Evolutionary conservation across 2,329 filamentous ascomycete species (phyloP), one percentile per base, ranked within the genome.

Genomic region (Ilyonectria mors-panacis): DNA sequence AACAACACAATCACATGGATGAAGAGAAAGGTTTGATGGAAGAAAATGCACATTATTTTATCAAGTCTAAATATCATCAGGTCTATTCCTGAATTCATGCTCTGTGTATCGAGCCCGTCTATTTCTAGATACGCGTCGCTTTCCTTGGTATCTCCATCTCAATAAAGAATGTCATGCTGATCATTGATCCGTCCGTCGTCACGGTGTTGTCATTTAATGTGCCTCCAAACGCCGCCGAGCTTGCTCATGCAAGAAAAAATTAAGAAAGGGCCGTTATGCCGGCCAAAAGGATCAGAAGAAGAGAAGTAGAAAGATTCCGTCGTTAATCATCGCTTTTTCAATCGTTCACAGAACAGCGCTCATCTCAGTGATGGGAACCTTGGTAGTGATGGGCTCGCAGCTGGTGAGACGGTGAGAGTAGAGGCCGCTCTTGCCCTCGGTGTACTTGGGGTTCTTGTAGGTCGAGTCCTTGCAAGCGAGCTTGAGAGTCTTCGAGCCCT

Each of bases 381-480:
- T 67, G 54, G 74, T 63, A 6, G 69, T 73, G 28, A 72, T 65
- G 53, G 74, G 70, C 37, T 72, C 67, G 67, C 79, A 81, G 45
- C 67, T 77, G 61, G 77, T 61, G 19, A 61, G 65, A 45, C 76
- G 70, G 54, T 66, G 60, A 13, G 78, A 80, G 74, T 76, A 79
- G 48, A 70, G 28, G n/a, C 28, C 62, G 68, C 80, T 72, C 55
- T 59, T 55, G 12, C 74, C 77, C 12, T 68, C 33, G 48, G 74
- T 70, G 78, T 79, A 81, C 72, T 80, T 65, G 19, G 70, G 50
- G 70, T 78, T 81, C 70, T 78, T 59, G 68, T 69, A 77, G 7
- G 21, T 69, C 54, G 70, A 70, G 56, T 78, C 76, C 17, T 71
- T 53, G 70, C 78, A 79, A n/a, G 68, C 39, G 19, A 77, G 69